Evolutionary conservation across 2,329 filamentous ascomycete genomes (phyloP), one percentile per base, ranked within the genome.

Genomic region (Fusarium nelsonii): DNA sequence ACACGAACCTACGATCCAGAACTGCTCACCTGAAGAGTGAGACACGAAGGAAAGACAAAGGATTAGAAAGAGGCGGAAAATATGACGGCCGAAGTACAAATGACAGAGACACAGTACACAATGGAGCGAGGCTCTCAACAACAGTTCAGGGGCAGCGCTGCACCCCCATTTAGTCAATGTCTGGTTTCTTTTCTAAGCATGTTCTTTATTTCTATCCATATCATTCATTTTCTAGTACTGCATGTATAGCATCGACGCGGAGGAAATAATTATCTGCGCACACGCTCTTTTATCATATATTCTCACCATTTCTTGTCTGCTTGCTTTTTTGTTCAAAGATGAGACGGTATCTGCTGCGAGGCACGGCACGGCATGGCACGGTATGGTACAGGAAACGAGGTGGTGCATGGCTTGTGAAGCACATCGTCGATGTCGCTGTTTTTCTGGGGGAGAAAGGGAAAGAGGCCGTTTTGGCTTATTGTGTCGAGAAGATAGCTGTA

Each of bases 281-380:
- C 66, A 58, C 59, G 26, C 51, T 70, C 50, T 36, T 65, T 69
- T 58, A 57, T 63, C 57, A 56, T 65, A 49, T 64, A 59, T 61
- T 52, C 66, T 63, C 40, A 40, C 61, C 41, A 54, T 64, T 58
- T 59, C 52, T 52, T 51, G 43, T 65, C 58, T 44, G 43, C 23
- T 54, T 44, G 43, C 23, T 54, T 57, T 68, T 59, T 48, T 65
- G 41, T 65, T 67, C 60, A 60, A 68, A 74, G 71, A 73, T 45
- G 58, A 63, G 63, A 65, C 41, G 63, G 43, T 59, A 65, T 59
- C 54, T 74, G 73, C 73, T 74, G 73, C 73, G 59, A 75, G 71
- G 73, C 73, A 73, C 61, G 65, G 60, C 46, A 68, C 23, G 56
- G 50, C 18, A 63, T 36, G 57, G 51, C 30, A 69, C 45, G 30